A percentile compares a stretch with the other conserved stretches of the same genome.
Evolutionary conservation across 495 filamentous ascomycete species (phyloP).

Genomic region (Thozetella sp.): DNA sequence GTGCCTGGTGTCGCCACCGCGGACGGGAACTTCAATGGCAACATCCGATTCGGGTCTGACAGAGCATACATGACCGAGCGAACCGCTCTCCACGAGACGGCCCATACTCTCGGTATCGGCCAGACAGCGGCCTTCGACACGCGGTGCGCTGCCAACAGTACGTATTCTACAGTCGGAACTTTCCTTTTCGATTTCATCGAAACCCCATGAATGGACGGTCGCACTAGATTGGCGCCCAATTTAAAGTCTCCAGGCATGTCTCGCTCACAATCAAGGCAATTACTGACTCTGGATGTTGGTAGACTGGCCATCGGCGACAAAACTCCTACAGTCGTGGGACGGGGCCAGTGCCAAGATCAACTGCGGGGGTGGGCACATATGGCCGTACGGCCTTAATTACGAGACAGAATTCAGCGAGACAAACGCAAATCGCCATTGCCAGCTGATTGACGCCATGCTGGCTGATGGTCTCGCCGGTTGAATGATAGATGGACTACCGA

Average conservation of each 20-base stretch:
- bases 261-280: no score
- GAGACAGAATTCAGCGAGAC: slow-evolving; percentile 41
- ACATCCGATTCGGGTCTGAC: slow-evolving; percentile 43
- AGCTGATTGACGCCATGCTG: slow-evolving; percentile 40
- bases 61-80: slow-evolving; percentile 46
- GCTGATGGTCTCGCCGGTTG: slow-evolving; percentile 23
- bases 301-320: slow-evolving; percentile 39
- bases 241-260: no score
- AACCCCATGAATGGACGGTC: no score
- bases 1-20: slow-evolving; percentile 38
- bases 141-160: slow-evolving; percentile 27
- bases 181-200: no score
- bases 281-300: no score
- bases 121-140: slow-evolving; percentile 36
- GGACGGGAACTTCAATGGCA: slow-evolving; percentile 42
- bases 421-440: slow-evolving; percentile 36
- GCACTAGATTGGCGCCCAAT: no score
- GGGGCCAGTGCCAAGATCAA: slow-evolving; percentile 37
- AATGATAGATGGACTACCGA: slow-evolving; percentile 5
- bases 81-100: slow-evolving; percentile 45
- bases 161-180: no score
- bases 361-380: slow-evolving; percentile 42
- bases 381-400: slow-evolving; percentile 45
- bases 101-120: slow-evolving; percentile 43
- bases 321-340: slow-evolving; percentile 35